A percentile compares a stretch with the other conserved stretches of the same genome.
These are phyloP conservation scores for Rosa hybrid DNA, from an alignment of 331 rosid species.

Conservation along the genomic window DNA sequence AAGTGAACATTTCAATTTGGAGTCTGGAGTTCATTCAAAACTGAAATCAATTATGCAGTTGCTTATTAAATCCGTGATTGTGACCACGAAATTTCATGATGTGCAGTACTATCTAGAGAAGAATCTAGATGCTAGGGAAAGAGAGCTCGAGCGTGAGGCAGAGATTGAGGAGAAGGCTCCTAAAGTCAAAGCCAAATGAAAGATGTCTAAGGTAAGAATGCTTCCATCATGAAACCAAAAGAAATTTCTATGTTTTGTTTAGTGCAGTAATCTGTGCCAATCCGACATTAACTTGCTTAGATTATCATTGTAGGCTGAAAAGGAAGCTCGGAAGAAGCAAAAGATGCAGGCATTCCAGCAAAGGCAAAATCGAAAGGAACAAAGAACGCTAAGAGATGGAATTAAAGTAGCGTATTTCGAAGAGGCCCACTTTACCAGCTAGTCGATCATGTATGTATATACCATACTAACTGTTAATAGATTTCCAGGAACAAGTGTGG, in stretches of 20 bases:
- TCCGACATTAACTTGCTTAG: not conserved
- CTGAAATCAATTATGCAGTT: constrained; percentile 2
- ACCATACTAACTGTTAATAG: not conserved
- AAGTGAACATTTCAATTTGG: not conserved
- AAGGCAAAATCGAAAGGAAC: constrained; percentile 77
- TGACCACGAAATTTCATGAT: constrained; percentile 24
- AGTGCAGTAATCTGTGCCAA: not conserved
- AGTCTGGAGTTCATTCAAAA: not conserved
- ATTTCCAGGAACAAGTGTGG: not conserved
- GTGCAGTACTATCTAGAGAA: constrained; percentile 90
- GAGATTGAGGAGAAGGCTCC: constrained; percentile 94
- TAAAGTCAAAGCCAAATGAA: constrained; percentile 91
- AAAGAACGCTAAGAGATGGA: constrained; percentile 92
- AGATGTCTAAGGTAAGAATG: constrained; percentile 86
- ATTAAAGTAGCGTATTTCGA: constrained; percentile 31
- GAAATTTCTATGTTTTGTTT: not conserved
- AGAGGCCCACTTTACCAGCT: not conserved
- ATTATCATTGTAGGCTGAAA: constrained; percentile 65
- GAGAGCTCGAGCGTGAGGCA: constrained; percentile 87
- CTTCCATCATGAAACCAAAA: not conserved
- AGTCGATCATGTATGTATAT: constrained; percentile 6
- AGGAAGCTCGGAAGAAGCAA: constrained; percentile 91
- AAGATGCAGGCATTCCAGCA: constrained; percentile 85
- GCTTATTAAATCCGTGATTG: constrained; percentile 11
- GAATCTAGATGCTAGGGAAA: constrained; percentile 84